Evolutionary conservation across 768 basidiomycete species (phyloP).

Genomic region (Termitomyces sp.): DNA sequence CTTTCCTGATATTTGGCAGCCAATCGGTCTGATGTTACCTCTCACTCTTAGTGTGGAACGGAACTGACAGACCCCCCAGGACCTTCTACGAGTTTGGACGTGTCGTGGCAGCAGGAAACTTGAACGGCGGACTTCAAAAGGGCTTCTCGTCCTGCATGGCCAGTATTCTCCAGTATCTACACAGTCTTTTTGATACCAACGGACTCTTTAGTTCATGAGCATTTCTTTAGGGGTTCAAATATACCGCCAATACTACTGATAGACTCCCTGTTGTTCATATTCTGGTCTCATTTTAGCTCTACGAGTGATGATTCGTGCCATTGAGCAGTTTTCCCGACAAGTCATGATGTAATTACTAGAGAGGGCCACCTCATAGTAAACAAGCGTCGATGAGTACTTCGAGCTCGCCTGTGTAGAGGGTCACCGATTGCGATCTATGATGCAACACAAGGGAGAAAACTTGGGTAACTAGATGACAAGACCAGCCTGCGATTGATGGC

Average conservation of each 20-base stretch:
- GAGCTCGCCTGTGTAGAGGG: too few relatives aligned
- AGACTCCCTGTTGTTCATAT: not conserved
- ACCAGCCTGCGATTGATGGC: too few relatives aligned
- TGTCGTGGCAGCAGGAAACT: not conserved
- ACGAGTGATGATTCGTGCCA: not conserved
- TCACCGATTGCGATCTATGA: too few relatives aligned
- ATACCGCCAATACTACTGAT: too few relatives aligned
- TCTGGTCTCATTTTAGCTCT: not conserved
- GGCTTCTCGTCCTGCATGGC: conserved; percentile 3
- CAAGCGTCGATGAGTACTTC: too few relatives aligned
- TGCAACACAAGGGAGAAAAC: too few relatives aligned
- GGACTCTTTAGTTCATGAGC: not conserved
- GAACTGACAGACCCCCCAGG: conserved; percentile 4
- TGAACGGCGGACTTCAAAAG: not conserved
- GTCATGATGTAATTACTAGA: too few relatives aligned
- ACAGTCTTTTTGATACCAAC: not conserved
- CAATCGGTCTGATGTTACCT: conserved; percentile 14
- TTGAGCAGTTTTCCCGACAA: not conserved
- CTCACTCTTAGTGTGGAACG: not conserved
- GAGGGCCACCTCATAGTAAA: too few relatives aligned
- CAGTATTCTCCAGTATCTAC: conserved; percentile 7
- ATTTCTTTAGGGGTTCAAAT: too few relatives aligned
- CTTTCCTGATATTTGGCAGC: conserved; percentile 18
- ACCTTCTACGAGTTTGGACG: conserved; percentile 9
- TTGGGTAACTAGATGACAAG: too few relatives aligned